phyloP scores from a whole-genome alignment of 2,329 filamentous ascomycete species.

The Dactylellina parvicollis region DNA sequence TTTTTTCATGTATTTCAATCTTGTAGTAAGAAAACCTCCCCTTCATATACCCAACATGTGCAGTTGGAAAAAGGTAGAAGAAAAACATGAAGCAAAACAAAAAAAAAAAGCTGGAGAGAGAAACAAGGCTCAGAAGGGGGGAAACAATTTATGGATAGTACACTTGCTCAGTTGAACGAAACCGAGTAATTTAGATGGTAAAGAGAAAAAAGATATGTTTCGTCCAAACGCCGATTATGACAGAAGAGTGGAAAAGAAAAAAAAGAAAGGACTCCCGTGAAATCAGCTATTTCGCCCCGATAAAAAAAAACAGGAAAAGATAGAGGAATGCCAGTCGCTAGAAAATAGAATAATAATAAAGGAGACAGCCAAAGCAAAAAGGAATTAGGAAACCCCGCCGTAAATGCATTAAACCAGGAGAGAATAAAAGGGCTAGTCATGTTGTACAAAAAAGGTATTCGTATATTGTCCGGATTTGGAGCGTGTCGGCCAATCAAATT shows the following conservation, averaged over 20 bases:
- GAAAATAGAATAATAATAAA: conserved; percentile 36
- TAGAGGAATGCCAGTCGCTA: conserved; percentile 33
- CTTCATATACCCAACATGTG: too few relatives aligned
- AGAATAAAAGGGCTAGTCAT: conserved; percentile 37
- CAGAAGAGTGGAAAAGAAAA: conserved; percentile 19
- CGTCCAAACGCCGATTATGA: conserved; percentile 46
- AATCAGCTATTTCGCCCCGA: conserved; percentile 29
- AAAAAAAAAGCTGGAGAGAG: neutral
- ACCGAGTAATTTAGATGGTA: conserved; percentile 1
- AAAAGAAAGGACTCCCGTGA: conserved; percentile 40
- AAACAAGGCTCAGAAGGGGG: neutral
- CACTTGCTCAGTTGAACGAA: conserved; percentile 33
- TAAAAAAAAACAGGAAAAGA: conserved; percentile 32
- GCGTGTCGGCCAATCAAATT: too few relatives aligned
- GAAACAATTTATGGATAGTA: conserved; percentile 25
- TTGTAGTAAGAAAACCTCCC: too few relatives aligned
- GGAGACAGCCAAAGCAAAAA: conserved; percentile 30
- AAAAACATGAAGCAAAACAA: neutral
- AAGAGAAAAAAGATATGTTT: conserved; percentile 18
- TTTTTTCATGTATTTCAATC: too few relatives aligned
- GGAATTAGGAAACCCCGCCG: conserved; percentile 51
- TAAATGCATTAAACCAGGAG: conserved; percentile 54
- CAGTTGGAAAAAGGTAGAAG: too few relatives aligned
- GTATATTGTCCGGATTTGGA: conserved; percentile 23
- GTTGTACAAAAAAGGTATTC: conserved; percentile 44